Evolutionary conservation across 2,329 filamentous ascomycete species (phyloP).

Genomic region (Ophiostoma angusticollis): DNA sequence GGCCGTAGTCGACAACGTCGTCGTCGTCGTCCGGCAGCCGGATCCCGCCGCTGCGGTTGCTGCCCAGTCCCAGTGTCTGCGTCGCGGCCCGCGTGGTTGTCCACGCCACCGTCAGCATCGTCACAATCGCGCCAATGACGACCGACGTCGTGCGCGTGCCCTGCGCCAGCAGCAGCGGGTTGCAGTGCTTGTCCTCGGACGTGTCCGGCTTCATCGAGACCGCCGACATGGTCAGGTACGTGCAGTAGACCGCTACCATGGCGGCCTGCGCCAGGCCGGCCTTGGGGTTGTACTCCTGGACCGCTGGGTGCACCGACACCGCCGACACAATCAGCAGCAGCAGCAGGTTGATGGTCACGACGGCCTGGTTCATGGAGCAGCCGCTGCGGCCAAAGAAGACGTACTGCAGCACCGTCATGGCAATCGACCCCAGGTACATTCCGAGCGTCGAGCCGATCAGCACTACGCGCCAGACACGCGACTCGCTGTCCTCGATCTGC

Average conservation of each 20-base stretch:
- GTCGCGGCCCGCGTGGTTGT: conserved; percentile 94
- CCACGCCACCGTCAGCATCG: conserved; percentile 93
- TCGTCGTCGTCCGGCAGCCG: conserved; percentile 57
- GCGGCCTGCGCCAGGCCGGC: conserved; percentile 94
- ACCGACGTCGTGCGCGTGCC: conserved; percentile 84
- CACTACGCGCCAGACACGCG: conserved; percentile 68
- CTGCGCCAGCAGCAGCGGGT: conserved; percentile 74
- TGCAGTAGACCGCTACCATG: conserved; percentile 96
- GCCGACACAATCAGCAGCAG: conserved; percentile 69
- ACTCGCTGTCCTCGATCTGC: conserved; percentile 85
- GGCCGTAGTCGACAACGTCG: conserved; percentile 23
- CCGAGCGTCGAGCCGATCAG: conserved; percentile 83
- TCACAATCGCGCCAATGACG: conserved; percentile 85
- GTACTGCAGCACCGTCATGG: conserved; percentile 95
- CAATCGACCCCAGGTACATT: conserved; percentile 85
- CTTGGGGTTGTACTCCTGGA: conserved; percentile 86
- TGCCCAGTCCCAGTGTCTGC: conserved; percentile 66
- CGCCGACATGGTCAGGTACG: conserved; percentile 94
- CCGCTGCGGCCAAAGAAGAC: conserved; percentile 75
- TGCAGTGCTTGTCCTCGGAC: conserved; percentile 82
- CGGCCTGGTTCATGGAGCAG: conserved; percentile 93
- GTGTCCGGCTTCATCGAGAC: conserved; percentile 97
- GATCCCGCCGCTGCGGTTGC: conserved; percentile 43
- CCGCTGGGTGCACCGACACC: conserved; percentile 75
- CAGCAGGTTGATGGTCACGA: conserved; percentile 86